Evolutionary conservation across 805 yeast genomes (phyloP), one percentile per base, ranked within the genome.

Genomic region (Pichia kluyveri): DNA sequence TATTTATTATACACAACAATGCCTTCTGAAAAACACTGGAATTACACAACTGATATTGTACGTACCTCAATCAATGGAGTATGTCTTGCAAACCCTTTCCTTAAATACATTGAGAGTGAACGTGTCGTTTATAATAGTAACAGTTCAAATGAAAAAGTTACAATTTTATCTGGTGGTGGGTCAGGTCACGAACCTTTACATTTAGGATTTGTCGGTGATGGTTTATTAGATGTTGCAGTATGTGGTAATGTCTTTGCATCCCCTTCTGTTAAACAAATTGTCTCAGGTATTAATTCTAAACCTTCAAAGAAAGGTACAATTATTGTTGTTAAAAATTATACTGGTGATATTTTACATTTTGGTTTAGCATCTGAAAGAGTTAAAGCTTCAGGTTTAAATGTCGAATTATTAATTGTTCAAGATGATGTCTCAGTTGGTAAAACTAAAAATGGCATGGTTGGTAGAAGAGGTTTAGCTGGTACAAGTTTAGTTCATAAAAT

Each of bases 351-450:
- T 17, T 69, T 90, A 47, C 96, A 90, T 66, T 90, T 91, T 66
- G 96, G 96, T 1, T 70, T 91, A 46, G 95, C 95, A 3, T 89
- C 84, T 2, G 97, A 90, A 63, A 73, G 95, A 56, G 91, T 96
- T 30, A 83, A 82, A 61, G 82, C 84, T 18, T 76, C 78, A 42
- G 96, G 96, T 9, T 74, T 76, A 53, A 71, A 77, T 38, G 82
- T 83, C 32, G 89, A 84, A 53, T 73, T 87, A 51, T 80, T 86
- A 40, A 76, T 83, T 47, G 90, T 90, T 30, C 85, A 88, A 41
- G 98, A 90, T 61, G 98, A 90, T 63, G 96, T 89, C 28, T 88
- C 96, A 8, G 96, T 91, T 41, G 96, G 96, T n/a, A 73, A 83
- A 57, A 75, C 82, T 28, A 90, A 89, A 60, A 91, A 93, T 60